Base-by-base conservation (phyloP, 768 basidiomycete genomes). In the Suillus variegatus region DNA sequence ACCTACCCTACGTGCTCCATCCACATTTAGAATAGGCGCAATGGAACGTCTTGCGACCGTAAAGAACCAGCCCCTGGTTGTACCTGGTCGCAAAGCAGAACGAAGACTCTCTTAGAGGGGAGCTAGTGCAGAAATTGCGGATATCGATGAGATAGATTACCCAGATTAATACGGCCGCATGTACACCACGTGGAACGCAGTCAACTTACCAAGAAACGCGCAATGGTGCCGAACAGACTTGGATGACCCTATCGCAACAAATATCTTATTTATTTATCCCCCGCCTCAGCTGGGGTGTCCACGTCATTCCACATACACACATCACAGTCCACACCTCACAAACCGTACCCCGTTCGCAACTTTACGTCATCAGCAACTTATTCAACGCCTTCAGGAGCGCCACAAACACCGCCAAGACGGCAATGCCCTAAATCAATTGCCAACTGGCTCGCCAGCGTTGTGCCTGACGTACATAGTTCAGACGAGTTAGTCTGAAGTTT, bases 31-130 rank as follows among this genome's bases (percentile, higher is more conserved):
- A 25, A 28, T 40, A 1, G 57, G 57, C 41, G 57, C 57, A 41
- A 28, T 41, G 40, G 40, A 25, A 10, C 57, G 57, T 14, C 57
- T 60, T 43, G 57, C 25, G 18, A 8, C 16, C 2, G 18, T 14
- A 6, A 60, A 28, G 40, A 60, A 60, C 22, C 57, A 25, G 18
- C 57, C 57, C 20, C 57, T 60, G 25, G 57, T 28, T 60, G 25
- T 41, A 18, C 57, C 25, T 18, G 57, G 57, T 18, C 40, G 40
- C 25, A 60, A 18, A 60, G 5, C 18, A 28, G 25, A 41, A 6
- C 25, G 9, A 38, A 14, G 55, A 14, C 57, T 0, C 41, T 25
- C 36, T 25, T 58, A 58, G 16, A 25, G 25, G 38, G 35, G 55
- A 56, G 12, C 36, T 20, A 13, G 9, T 12, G 13, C 35, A 55